Evolutionary conservation across 177 flowering plant genomes (phyloP), one percentile per base, ranked within the genome.

Genomic region (Tripterygium wilfordii): DNA sequence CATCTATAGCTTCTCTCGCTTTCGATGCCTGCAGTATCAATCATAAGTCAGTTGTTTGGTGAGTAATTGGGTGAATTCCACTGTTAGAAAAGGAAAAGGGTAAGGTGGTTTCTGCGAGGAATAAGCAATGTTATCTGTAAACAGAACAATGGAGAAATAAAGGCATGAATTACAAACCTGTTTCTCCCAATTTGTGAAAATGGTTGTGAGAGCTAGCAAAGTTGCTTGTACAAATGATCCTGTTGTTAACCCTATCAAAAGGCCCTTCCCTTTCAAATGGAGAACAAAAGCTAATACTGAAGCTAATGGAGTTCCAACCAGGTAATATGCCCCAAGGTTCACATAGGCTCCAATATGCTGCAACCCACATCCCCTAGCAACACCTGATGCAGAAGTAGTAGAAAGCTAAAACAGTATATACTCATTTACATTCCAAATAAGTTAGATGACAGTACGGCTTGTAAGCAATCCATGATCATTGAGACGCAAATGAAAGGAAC

Each of bases 201-300:
- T 15, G 25, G 64, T 51, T 8, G 23, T 21, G 14, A 54, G 47
- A 31, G 18, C 17, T 3, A 69, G 57, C 10, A 65, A 25, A 24
- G 28, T 15, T 1, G 51, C 27, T 42, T 69, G 74, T 12, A 69
- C 51, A 13, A 37, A 8, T 10, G 66, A 39, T 3, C 67, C 69
- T 0, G 48, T 37, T 27, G 41, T 42, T 3, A 65, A 15, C 8
- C 74, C 74, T n/a, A 65, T 61, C 66, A 59, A 64, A 14, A 69
- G 63, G 13, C 69, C 69, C 24, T 45, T 61, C 27, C 43, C 69
- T 39, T 42, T 31, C 3, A 54, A 14, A 14, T 44, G 43, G 15
- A 40, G 10, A 27, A 51, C 26, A 19, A 56, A 57, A 21, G 53
- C 56, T 24, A 55, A 25, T 0, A 49, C 10, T 0, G 26, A 33